Evolutionary conservation across 352 stramenopile species (phyloP), one percentile per base, ranked within the genome.

Genomic region (Globisporangium yorkense): DNA sequence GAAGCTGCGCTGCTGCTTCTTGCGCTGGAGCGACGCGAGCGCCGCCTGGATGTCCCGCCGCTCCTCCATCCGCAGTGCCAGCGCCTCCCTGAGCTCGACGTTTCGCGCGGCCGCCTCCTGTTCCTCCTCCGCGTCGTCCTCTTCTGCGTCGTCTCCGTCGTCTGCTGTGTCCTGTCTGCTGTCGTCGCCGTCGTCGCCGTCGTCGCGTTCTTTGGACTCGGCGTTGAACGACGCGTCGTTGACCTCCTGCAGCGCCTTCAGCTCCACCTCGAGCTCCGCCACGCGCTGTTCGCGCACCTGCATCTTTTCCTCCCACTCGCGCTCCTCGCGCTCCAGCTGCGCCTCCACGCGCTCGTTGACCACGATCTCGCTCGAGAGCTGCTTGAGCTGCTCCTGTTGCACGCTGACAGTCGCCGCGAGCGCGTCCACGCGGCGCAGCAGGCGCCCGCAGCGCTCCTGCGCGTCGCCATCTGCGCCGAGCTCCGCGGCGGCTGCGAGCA

Each of bases 281-380:
- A 87, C 62, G 8, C 49, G 62, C 51, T 79, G 58, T 52, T 87
- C 73, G 35, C 71, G 67, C 43, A 64, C 51, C 51, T 83, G 72
- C 66, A 89, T 85, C 48, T 82, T 70, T 59, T 70, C 64, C 51
- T 87, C 76, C 79, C 79, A 89, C 50, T 66, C 74, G 35, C 57
- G 59, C 59, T 89, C 79, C 51, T 85, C 77, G 31, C 70, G 62
- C 13, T 77, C 77, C 20, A 87, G 50, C n/a, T 83, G 75, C 54
- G 51, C 68, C 59, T 87, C 75, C 37, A 87, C 66, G 61, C 73
- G 72, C 39, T 86, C 71, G 52, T 80, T 79, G 33, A 89, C 37
- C 8, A 65, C 54, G 41, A 74, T 62, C n/a, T 81, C 72, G 57
- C 73, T 74, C 18, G 56, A 67, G 5, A 70, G 66, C 16, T 57